Evolutionary conservation across 352 stramenopile genomes (phyloP).

Genomic region (Phytophthora tentaculata): DNA sequence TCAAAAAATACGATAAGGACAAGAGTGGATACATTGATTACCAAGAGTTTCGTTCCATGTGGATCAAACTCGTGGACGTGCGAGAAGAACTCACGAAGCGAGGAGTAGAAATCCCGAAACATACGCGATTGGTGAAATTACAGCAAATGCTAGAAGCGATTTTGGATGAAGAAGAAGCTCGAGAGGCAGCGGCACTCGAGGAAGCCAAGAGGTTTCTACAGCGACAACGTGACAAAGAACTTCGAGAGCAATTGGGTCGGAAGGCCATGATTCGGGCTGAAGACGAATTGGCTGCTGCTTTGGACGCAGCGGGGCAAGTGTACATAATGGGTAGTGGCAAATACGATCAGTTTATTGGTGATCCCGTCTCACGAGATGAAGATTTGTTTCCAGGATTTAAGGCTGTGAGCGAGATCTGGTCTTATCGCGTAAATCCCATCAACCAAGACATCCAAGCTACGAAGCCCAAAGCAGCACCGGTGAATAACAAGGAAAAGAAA

Average conservation of each 20-base stretch:
- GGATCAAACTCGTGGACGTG: constrained; percentile 83
- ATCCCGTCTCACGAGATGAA: constrained; percentile 55
- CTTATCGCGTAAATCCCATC: constrained; percentile 47
- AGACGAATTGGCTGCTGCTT: constrained; percentile 81
- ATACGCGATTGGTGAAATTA: constrained; percentile 79
- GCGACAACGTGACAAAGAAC: constrained; percentile 80
- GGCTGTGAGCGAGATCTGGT: constrained; percentile 71
- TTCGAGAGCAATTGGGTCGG: constrained; percentile 42
- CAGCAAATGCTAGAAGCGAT: constrained; percentile 87
- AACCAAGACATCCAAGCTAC: background rate
- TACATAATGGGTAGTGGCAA: constrained; percentile 92
- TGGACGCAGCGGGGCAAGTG: constrained; percentile 93
- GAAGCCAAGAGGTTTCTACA: constrained; percentile 78
- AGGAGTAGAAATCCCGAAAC: constrained; percentile 89
- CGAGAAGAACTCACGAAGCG: constrained; percentile 86
- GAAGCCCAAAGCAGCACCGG: constrained; percentile 1
- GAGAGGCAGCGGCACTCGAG: constrained; percentile 78
- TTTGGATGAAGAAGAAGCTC: constrained; percentile 91
- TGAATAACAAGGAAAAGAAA: constrained; percentile 15
- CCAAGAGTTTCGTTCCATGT: constrained; percentile 94
- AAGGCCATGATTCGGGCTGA: constrained; percentile 75
- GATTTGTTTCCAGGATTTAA: constrained; percentile 68
- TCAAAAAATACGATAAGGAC: constrained; percentile 94
- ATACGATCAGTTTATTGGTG: constrained; percentile 82
- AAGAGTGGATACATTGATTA: constrained; percentile 94